A percentile compares a stretch with the other conserved stretches of the same genome.
These are phyloP conservation scores for Neurospora sp. DNA, from an alignment of 495 filamentous ascomycete species.

Conservation along the genomic window DNA sequence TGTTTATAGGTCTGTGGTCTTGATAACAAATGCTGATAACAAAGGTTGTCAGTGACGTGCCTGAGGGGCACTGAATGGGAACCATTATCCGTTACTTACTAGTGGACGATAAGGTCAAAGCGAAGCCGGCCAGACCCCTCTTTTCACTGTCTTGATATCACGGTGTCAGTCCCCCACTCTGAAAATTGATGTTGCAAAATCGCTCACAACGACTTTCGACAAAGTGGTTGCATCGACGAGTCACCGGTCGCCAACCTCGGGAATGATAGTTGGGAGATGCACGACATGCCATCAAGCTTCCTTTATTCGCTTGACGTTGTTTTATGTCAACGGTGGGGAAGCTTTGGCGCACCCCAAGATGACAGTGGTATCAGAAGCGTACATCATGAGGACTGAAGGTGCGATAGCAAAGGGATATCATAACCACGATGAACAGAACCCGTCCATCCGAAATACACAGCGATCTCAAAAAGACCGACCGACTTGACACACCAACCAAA, in stretches of 20 bases:
- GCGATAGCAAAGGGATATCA: background rate
- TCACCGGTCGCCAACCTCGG: background rate
- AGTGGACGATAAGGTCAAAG: background rate
- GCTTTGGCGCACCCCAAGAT: background rate
- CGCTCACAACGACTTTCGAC: too few relatives aligned
- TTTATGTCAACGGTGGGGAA: background rate
- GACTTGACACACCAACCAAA: background rate
- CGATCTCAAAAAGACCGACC: background rate
- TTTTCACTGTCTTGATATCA: background rate
- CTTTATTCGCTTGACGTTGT: background rate
- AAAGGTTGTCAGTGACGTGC: background rate
- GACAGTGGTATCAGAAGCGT: background rate
- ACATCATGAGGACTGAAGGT: background rate
- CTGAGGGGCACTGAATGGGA: background rate
- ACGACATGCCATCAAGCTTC: background rate
- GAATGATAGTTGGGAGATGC: background rate
- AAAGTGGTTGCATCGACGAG: background rate
- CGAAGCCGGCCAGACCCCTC: background rate
- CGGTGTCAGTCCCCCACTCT: too few relatives aligned
- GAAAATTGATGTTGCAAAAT: too few relatives aligned
- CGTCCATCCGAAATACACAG: background rate
- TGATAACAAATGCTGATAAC: background rate
- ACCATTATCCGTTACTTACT: background rate
- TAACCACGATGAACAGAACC: background rate
- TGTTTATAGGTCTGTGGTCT: background rate